Base-by-base conservation (phyloP, 805 yeast genomes). In the Kuraishia ogatae region DNA sequence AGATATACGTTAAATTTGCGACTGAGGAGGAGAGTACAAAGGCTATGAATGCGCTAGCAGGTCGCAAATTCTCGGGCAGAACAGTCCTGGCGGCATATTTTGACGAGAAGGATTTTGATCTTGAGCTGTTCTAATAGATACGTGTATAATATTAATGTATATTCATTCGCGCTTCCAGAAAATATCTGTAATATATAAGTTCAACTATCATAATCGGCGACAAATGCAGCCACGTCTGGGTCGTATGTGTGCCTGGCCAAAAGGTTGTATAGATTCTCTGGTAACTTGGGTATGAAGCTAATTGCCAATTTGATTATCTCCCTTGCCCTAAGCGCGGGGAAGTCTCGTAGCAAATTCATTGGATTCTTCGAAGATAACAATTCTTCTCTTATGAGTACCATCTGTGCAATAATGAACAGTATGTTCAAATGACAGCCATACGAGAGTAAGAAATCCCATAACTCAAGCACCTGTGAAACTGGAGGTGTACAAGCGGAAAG, bases 401-500 rank as follows among this genome's bases (percentile, higher is more conserved):
- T 71, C 65, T 89, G 96, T 1, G 97, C 93, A 8, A 90, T 89
- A 2, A 91, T 82, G 60, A 90, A 87, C 46, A 92, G 72, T 28
- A 92, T 79, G 69, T 92, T 91, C 84, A 90, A 78, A 64, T 92
- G 97, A 20, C 87, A 82, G 0, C 97, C 97, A 63, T 89, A 91
- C 2, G 97, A 96, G 68, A 91, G 87, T 61, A 90, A 70, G 60
- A 91, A 87, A 66, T 91, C 97, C 97, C 97, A 91, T 19, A 91
- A 74, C 56, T 83, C 80, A 46, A 91, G 69, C 1, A 88, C 87
- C 59, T 91, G 89, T 35, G 74, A 71, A 50, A 92, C 72, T 0
- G 97, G 92, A 10, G 96, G 96, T 5, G 96, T 89, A 62, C 96
- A 89, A 2, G 97, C 93, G 55, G 92, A 83, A 51, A 92, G 71